Percentiles rank a stretch among this genome's conserved stretches.
These are phyloP conservation scores for Raffaelea ambrosiae DNA, from an alignment of 2,329 filamentous ascomycete species.

Conservation along the genomic window DNA sequence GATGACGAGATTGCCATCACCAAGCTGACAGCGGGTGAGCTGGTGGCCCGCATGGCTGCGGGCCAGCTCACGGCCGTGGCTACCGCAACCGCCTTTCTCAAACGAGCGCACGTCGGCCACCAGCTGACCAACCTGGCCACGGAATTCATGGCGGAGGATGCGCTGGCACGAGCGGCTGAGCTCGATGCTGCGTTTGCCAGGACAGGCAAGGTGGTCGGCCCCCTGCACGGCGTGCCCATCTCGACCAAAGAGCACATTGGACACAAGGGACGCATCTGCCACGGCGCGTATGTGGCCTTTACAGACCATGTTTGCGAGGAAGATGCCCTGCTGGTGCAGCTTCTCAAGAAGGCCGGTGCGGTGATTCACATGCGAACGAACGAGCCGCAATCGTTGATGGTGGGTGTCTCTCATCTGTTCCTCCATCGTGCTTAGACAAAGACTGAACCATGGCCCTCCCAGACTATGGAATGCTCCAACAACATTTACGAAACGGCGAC, in stretches of 20 bases:
- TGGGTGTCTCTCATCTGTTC: neutral
- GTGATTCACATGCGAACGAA: slow-evolving; percentile 16
- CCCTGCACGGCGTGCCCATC: slow-evolving; percentile 33
- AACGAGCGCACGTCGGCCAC: no score
- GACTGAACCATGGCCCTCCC: no score
- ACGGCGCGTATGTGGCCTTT: neutral
- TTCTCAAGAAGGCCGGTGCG: slow-evolving; percentile 18
- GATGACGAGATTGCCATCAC: no score
- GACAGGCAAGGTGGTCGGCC: slow-evolving; percentile 21
- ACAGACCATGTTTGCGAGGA: neutral
- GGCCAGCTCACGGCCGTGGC: no score
- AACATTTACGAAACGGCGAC: slow-evolving; percentile 24
- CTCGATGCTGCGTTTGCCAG: slow-evolving; percentile 22
- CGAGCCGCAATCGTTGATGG: slow-evolving; percentile 17
- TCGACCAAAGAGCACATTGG: slow-evolving; percentile 29
- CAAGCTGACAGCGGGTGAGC: no score
- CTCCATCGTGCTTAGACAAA: no score
- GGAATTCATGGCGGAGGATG: slow-evolving; percentile 24
- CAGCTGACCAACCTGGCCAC: slow-evolving; percentile 20
- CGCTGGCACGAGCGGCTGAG: slow-evolving; percentile 19
- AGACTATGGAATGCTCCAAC: slow-evolving; percentile 22
- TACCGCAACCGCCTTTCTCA: no score
- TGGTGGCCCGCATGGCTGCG: no score
- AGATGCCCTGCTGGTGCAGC: slow-evolving; percentile 8
- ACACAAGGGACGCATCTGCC: slow-evolving; percentile 12